Evolutionary conservation across 176 grass and related monocot species (phyloP), one percentile per base, ranked within the genome.

Genomic region (Dactylis glomerata): DNA sequence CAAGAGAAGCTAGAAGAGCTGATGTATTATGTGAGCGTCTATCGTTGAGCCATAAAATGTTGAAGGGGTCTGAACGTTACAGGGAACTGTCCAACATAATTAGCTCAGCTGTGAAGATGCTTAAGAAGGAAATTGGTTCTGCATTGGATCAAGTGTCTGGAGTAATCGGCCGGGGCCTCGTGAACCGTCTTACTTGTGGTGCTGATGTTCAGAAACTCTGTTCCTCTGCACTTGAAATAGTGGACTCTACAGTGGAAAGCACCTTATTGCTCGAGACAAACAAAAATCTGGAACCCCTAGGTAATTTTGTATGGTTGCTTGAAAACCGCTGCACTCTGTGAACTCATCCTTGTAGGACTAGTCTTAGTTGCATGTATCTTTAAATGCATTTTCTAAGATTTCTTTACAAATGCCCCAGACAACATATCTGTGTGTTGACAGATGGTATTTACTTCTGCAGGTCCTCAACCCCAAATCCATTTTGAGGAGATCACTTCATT

Each of bases 171-270:
- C 88, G 89, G 33, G 85, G 91, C 57, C 93, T 98, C 1, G 95
- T 98, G 55, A 98, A 95, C 54, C 75, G 92, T 49, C 92, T 98
- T 79, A 88, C 86, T 78, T 93, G 92, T 62, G 59, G 91, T 67
- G 86, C 85, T 83, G 92, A 95, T 75, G 87, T 98, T 77, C 95
- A 95, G 76, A 93, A 88, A 73, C 95, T 98, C n/a, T 98, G 92
- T 82, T 87, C 58, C 23, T 56, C 63, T 68, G 92, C 91, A 44
- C 58, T 95, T 82, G 89, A 91, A 85, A 88, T 86, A 66, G 85
- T 95, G 49, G 92, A 95, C 34, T 86, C 89, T 55, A 81, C 87
- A 51, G 76, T 92, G 52, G 74, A 58, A 70, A 86, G 57, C 81
- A 85, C 77, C 23, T 66, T 84, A 31, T 66, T 75, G 30, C 63